These are phyloP conservation scores for Ceratocystis colombiana DNA, from an alignment of 2,329 filamentous ascomycete species.

Conservation along the genomic window DNA sequence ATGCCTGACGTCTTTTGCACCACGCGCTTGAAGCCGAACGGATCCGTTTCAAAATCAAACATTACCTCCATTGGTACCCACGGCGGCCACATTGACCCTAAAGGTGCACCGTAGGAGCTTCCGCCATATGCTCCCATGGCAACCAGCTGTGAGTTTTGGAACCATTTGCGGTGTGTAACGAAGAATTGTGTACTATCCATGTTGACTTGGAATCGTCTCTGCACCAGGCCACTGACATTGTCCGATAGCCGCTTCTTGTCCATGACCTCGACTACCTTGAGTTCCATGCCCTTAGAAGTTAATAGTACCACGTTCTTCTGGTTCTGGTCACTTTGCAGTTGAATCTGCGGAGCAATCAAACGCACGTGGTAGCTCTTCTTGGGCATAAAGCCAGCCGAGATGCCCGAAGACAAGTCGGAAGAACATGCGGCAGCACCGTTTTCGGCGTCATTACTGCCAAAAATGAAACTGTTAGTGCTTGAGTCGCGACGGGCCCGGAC, in stretches of 20 bases:
- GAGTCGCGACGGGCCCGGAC: constrained; percentile 17
- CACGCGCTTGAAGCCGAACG: constrained; percentile 95
- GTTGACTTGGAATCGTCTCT: constrained; percentile 82
- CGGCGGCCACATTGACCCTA: constrained; percentile 84
- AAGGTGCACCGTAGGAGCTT: constrained; percentile 78
- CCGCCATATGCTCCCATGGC: constrained; percentile 73
- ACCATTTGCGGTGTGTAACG: constrained; percentile 86
- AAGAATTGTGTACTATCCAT: constrained; percentile 99
- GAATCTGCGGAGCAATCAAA: constrained; percentile 93
- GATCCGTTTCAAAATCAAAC: constrained; percentile 89
- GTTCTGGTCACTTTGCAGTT: constrained; percentile 97
- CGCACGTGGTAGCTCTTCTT: constrained; percentile 92
- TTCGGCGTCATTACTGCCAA: constrained; percentile 15
- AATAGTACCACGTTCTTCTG: constrained; percentile 93
- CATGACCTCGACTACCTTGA: constrained; percentile 96
- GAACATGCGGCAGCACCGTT: constrained; percentile 34
- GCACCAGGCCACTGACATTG: constrained; percentile 86
- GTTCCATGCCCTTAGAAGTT: constrained; percentile 93
- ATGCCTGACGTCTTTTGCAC: constrained; percentile 94
- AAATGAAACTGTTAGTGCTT: constrained; percentile 23
- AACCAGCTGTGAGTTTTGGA: constrained; percentile 62
- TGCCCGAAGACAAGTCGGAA: constrained; percentile 56
- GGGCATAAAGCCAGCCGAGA: constrained; percentile 76
- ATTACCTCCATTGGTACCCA: constrained; percentile 98
- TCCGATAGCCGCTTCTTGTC: constrained; percentile 89